Evolutionary conservation across 2,329 filamentous ascomycete genomes (phyloP), one percentile per base, ranked within the genome.

Genomic region (Chaetothyriales sp.): DNA sequence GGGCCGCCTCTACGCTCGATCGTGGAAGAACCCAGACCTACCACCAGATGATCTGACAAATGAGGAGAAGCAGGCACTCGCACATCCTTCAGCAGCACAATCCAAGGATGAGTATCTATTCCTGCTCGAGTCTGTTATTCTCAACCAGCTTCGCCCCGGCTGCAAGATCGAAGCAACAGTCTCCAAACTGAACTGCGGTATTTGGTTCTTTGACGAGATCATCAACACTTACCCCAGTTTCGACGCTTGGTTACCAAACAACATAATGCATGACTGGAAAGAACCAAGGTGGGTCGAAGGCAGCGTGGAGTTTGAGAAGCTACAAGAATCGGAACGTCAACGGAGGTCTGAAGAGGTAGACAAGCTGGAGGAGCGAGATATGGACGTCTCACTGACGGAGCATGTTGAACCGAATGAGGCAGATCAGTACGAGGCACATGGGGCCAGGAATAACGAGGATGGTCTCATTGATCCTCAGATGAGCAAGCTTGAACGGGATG

Each of bases 251-350:
- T 68, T 89, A 22, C 75, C 78, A 0, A 86, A 89, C 63, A 78
- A 83, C 58, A 69, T 85, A 57, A 85, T 89, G 82, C 60, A 73
- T 19, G 66, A 73, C 18, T 89, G 78, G 75, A 85, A 81, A 64
- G 67, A 76, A 20, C 82, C 82, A 0, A 64, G 60, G 44, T 49
- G 47, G 51, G 43, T 43, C 7, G 28, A 47, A 18, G 46, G 46
- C 19, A 47, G 46, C 28, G 46, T 52, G 25, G 43, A 19, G 45
- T 37, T 43, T 15, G 46, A 49, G 46, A 47, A 47, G 28, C 20
- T 28, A 33, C 46, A 18, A 33, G 46, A 47, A 33, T 18, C 9
- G 19, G 46, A 47, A 18, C 46, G 46, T 22, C 28, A 28, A 28
- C 20, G 18, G 3, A 5, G 5, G 45, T 18, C n/a, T n/a, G 33